Evolutionary conservation across 129 eudicot genomes (phyloP), one percentile per base, ranked within the genome.

Genomic region (Silybum marianum): DNA sequence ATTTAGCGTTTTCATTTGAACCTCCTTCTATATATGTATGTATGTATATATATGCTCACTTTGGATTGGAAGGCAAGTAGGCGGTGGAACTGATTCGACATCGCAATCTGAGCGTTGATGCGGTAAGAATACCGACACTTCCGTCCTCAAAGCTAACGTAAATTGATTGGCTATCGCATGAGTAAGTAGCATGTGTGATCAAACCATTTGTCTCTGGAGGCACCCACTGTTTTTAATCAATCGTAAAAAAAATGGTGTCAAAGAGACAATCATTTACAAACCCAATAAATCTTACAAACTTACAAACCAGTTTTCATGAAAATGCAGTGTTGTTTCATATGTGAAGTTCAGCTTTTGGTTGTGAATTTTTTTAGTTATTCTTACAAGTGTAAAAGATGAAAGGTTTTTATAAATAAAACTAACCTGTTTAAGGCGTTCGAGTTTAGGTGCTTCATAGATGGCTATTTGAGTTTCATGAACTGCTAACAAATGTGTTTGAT

Each of bases 401-500:
- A 21, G 26, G 28, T 63, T 18, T 19, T 28, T 28, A 19, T 4
- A 11, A 54, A n/a, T 22, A 14, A 69, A 40, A n/a, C 73, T 9
- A 21, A 93, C 98, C 98, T 93, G 98, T 71, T 86, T 93, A 19
- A 86, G 83, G 70, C 93, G 89, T 72, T 89, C 92, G 54, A 93
- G 91, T 81, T 88, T 93, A 54, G 93, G 90, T 21, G 92, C 97
- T 86, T 93, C 98, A 84, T 91, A 91, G 23, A 93, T 84, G 24
- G 98, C 98, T 81, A 93, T 91, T 84, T 93, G 98, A 51, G 97
- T 93, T 82, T 91, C 96, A 81, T 91, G 98, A 24, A 91, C 94
- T 73, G 87, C 98, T 32, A 93, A 69, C 34, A 93, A 72, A 74
- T 93, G 98, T 32, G 88, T 89, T 80, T 93, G 97, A 84, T 93